phyloP scores from a whole-genome alignment of 2,329 filamentous ascomycete species.

The Teratosphaeria pseudoeucalypti region DNA sequence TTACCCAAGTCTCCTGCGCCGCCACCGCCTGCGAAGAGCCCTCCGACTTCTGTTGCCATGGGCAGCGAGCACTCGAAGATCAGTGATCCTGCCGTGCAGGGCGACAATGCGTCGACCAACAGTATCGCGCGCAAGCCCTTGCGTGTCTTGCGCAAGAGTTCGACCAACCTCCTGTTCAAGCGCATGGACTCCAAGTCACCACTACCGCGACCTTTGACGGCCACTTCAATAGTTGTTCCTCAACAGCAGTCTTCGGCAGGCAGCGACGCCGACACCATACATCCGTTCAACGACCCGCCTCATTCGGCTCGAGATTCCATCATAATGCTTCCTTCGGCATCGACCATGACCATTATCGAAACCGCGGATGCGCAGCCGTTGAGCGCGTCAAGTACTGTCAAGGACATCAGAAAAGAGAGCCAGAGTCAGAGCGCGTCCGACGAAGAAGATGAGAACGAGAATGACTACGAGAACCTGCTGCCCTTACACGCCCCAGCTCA shows the following conservation, averaged over 20 bases:
- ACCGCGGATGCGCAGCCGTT: constrained; percentile 12
- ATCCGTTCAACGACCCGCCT: constrained; percentile 12
- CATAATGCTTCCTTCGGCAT: constrained; percentile 9
- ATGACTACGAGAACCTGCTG: constrained; percentile 4
- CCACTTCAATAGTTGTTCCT: constrained; percentile 10
- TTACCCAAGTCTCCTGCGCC: neutral
- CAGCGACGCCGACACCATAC: constrained; percentile 9
- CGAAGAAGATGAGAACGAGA: constrained; percentile 5
- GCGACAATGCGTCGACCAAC: constrained; percentile 13
- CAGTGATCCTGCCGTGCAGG: constrained; percentile 5
- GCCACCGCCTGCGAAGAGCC: neutral
- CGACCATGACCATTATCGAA: constrained; percentile 16
- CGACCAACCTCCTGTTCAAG: constrained; percentile 21
- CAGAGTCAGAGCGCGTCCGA: neutral
- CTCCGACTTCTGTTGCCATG: constrained; percentile 14
- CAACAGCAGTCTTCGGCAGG: constrained; percentile 1
- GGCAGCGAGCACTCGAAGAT: constrained; percentile 21
- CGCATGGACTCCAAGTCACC: constrained; percentile 15
- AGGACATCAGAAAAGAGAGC: constrained; percentile 5
- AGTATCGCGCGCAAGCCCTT: constrained; percentile 14
- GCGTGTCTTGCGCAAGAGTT: constrained; percentile 20
- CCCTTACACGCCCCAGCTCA: constrained; percentile 5
- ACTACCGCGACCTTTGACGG: constrained; percentile 7
- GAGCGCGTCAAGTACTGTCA: constrained; percentile 19
- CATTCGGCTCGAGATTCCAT: constrained; percentile 10